Conservation (phyloP, 305 asterid genomes). For the Withania somnifera region DNA sequence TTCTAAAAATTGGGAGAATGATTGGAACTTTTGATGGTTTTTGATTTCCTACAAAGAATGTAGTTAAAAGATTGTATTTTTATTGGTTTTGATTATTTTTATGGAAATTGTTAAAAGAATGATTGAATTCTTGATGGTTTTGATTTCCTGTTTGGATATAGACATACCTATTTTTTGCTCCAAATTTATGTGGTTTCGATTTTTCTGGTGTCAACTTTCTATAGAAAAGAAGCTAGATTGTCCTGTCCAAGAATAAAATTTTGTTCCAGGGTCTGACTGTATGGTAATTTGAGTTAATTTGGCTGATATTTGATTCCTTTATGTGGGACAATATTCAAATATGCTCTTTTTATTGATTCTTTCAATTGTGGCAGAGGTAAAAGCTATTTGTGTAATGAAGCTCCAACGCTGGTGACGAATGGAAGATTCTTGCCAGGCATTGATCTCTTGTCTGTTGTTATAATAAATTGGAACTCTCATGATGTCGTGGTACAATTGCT, state of each 20-base stretch:
- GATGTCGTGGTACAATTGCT: slow-evolving; percentile 54
- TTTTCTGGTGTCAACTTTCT: no score
- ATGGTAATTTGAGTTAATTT: neutral
- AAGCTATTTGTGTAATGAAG: neutral
- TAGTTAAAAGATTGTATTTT: neutral
- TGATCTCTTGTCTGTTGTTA: slow-evolving; percentile 6
- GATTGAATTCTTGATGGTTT: neutral
- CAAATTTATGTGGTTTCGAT: neutral
- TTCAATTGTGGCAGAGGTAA: slow-evolving; percentile 4
- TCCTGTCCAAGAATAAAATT: neutral
- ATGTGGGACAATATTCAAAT: neutral
- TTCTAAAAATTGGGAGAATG: neutral
- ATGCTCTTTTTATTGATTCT: neutral
- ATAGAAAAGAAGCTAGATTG: neutral
- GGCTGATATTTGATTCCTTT: neutral
- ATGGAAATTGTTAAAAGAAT: neutral
- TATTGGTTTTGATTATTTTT: neutral
- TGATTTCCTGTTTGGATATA: no score
- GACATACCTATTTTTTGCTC: neutral
- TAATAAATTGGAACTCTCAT: slow-evolving; percentile 25
- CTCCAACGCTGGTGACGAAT: neutral
- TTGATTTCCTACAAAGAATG: neutral
- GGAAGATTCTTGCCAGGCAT: slow-evolving; percentile 21
- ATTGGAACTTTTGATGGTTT: neutral
- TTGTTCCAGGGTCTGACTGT: neutral